These are phyloP conservation scores for Tricholoma matsutake DNA, from an alignment of 768 basidiomycete species.

Conservation along the genomic window DNA sequence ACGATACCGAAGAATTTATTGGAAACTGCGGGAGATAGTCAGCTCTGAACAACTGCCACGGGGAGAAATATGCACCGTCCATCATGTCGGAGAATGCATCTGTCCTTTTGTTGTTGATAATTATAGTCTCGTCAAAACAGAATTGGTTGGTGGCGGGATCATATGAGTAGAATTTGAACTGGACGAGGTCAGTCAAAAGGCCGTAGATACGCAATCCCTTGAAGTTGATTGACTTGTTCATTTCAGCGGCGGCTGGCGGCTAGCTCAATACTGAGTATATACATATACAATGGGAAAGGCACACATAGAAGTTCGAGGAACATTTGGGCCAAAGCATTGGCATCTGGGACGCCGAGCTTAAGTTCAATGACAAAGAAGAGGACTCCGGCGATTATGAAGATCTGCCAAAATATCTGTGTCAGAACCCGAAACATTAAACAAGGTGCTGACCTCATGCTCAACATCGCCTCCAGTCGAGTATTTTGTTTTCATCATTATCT, in stretches of 20 bases:
- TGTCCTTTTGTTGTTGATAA: slow-evolving; percentile 14
- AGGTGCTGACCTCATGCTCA: slow-evolving; percentile 9
- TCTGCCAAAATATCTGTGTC: slow-evolving; percentile 2
- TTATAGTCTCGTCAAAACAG: slow-evolving; percentile 16
- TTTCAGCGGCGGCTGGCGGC: background rate
- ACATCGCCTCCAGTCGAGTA: slow-evolving; percentile 17
- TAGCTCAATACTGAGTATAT: background rate
- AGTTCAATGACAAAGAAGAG: slow-evolving; percentile 13
- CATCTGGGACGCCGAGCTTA: slow-evolving; percentile 6
- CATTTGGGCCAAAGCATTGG: slow-evolving; percentile 9
- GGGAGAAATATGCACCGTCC: slow-evolving; percentile 13
- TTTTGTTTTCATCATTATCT: slow-evolving; percentile 7
- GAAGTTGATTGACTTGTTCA: slow-evolving; percentile 3
- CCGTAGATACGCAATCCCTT: slow-evolving; percentile 18
- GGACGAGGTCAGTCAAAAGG: slow-evolving; percentile 19
- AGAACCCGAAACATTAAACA: background rate
- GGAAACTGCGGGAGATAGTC: slow-evolving; percentile 11
- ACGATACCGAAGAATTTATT: slow-evolving; percentile 21
- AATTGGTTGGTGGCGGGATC: slow-evolving; percentile 16
- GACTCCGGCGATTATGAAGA: slow-evolving; percentile 10
- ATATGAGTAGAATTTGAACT: slow-evolving; percentile 23
- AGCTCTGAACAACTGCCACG: slow-evolving; percentile 9
- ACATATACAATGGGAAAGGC: slow-evolving; percentile 3
- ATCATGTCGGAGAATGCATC: slow-evolving; percentile 16
- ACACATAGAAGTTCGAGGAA: slow-evolving; percentile 15